Conservation (phyloP, 345 rosid species). For the Eucalyptus melliodora region DNA sequence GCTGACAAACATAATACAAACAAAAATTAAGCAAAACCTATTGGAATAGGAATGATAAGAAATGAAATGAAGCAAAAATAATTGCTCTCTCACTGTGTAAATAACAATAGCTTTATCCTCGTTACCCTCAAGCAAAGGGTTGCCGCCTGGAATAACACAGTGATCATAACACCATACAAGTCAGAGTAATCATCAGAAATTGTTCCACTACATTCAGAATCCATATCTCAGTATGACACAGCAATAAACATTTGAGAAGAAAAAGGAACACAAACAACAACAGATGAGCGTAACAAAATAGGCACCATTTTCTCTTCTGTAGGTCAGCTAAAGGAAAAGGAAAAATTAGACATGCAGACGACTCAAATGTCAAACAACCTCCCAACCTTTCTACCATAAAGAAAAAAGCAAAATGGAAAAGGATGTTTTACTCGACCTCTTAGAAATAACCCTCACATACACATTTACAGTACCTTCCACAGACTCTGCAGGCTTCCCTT, state of each 20-base stretch:
- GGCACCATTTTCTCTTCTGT: background rate
- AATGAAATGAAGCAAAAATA: background rate
- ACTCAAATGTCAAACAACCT: background rate
- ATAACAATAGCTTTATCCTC: slow-evolving; percentile 93
- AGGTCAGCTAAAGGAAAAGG: background rate
- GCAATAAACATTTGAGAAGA: background rate
- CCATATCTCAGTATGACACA: background rate
- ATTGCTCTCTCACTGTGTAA: slow-evolving; percentile 39
- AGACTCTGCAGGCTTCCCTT: slow-evolving; percentile 29
- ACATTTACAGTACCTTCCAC: slow-evolving; percentile 44
- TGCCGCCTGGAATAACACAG: slow-evolving; percentile 23
- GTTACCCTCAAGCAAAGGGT: slow-evolving; percentile 18
- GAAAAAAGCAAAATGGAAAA: background rate
- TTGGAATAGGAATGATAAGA: background rate
- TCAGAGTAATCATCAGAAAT: slow-evolving; percentile 1
- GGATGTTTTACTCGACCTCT: background rate
- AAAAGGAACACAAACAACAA: background rate
- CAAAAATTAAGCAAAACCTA: background rate
- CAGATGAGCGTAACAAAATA: background rate
- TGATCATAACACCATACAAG: background rate
- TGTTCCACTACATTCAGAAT: background rate
- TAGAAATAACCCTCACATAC: background rate
- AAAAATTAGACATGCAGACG: background rate
- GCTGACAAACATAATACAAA: slow-evolving; percentile 35
- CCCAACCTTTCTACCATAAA: background rate